These are phyloP conservation scores for Fusarium hostae DNA, from an alignment of 2,329 filamentous ascomycete genomes.

Conservation along the genomic window DNA sequence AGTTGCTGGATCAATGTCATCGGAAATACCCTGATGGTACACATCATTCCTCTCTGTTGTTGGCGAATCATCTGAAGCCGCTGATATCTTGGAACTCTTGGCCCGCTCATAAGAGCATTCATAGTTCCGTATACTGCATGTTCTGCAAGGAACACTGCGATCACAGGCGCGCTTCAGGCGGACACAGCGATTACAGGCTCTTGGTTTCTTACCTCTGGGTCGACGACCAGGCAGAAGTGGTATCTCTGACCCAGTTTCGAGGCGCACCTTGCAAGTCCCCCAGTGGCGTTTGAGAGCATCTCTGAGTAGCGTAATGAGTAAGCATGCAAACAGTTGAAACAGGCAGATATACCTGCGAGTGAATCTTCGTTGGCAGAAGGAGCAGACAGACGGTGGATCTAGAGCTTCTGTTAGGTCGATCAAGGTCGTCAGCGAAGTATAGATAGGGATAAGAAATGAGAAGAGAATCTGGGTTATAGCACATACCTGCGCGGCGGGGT, in stretches of 20 bases:
- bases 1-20: accelerated
- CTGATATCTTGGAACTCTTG: neutral
- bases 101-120: neutral
- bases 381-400: neutral
- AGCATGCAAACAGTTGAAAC: neutral
- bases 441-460: too few relatives aligned
- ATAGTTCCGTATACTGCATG: neutral
- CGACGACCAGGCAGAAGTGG: neutral
- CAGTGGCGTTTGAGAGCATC: neutral
- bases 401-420: neutral
- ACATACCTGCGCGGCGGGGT: neutral
- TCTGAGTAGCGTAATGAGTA: neutral
- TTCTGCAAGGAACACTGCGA: neutral
- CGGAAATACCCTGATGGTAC: neutral
- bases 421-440: neutral
- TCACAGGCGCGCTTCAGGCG: neutral
- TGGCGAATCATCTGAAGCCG: too few relatives aligned
- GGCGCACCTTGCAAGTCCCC: neutral
- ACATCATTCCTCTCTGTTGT: accelerated
- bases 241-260: neutral
- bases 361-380: neutral
- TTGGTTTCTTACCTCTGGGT: neutral
- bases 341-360: neutral
- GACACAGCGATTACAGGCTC: neutral
- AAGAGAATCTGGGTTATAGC: too few relatives aligned